Percentiles rank a stretch among this genome's conserved stretches.
These are phyloP conservation scores for Leccinum incarnatum DNA, from an alignment of 768 basidiomycete genomes.

Conservation along the genomic window DNA sequence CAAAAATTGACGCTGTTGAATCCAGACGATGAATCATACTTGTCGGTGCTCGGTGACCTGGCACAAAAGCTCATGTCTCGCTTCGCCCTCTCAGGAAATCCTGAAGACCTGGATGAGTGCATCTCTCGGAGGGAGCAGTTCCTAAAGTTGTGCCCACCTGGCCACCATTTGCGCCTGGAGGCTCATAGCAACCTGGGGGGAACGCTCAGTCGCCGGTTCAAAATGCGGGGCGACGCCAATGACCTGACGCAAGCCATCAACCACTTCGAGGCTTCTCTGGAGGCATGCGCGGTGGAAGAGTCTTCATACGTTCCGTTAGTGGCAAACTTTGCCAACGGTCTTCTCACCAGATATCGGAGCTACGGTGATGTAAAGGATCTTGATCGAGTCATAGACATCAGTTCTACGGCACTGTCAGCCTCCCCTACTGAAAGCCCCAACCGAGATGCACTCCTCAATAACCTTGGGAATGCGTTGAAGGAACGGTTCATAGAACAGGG, in stretches of 20 bases:
- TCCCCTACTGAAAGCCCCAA: slow-evolving; percentile 5
- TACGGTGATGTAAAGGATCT: slow-evolving; percentile 23
- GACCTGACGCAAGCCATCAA: slow-evolving; percentile 25
- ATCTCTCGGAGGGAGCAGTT: slow-evolving; percentile 12
- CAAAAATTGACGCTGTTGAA: slow-evolving; percentile 8
- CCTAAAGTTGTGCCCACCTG: slow-evolving; percentile 21
- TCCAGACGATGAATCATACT: slow-evolving; percentile 7
- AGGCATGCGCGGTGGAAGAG: slow-evolving; percentile 9
- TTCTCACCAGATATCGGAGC: slow-evolving; percentile 18
- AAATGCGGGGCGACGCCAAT: slow-evolving; percentile 12
- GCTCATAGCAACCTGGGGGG: slow-evolving; percentile 19
- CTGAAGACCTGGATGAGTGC: slow-evolving; percentile 26
- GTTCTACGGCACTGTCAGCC: slow-evolving; percentile 5
- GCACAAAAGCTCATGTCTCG: slow-evolving; percentile 15
- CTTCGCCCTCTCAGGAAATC: slow-evolving; percentile 22
- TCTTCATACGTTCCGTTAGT: slow-evolving; percentile 16
- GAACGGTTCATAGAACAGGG: slow-evolving; percentile 17
- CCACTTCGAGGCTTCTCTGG: slow-evolving; percentile 13
- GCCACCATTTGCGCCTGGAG: slow-evolving; percentile 14
- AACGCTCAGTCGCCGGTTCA: slow-evolving; percentile 21
- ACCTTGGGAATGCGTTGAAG: slow-evolving; percentile 15
- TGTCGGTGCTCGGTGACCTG: slow-evolving; percentile 8
- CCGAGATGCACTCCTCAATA: slow-evolving; percentile 24
- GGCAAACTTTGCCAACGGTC: slow-evolving; percentile 16
- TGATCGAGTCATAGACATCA: slow-evolving; percentile 14